Evolutionary conservation across 2,329 filamentous ascomycete species (phyloP).

Genomic region (Penicillium sp.): DNA sequence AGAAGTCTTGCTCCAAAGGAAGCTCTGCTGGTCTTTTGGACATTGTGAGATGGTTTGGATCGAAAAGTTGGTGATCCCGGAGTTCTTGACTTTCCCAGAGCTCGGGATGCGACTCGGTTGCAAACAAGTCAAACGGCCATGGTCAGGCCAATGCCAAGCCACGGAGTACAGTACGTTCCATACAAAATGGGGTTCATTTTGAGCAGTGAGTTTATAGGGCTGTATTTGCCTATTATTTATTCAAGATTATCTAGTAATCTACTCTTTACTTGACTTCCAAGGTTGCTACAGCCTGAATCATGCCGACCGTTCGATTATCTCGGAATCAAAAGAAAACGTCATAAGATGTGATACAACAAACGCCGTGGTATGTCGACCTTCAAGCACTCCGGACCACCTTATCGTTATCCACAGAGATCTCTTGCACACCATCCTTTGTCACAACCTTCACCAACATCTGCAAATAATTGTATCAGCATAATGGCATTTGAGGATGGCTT

Average conservation of each 20-base stretch:
- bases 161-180: neutral
- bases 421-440: conserved; percentile 87
- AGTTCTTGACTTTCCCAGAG: conserved; percentile 24
- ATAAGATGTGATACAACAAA: conserved; percentile 32
- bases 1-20: conserved; percentile 39
- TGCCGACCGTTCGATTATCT: conserved; percentile 27
- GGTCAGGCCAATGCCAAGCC: neutral
- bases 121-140: conserved; percentile 26
- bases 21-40: conserved; percentile 50
- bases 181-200: neutral
- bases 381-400: conserved; percentile 54
- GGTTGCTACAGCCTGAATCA: conserved; percentile 7
- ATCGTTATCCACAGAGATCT: conserved; percentile 82
- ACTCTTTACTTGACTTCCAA: conserved; percentile 4
- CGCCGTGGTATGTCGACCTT: conserved; percentile 31
- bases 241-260: neutral
- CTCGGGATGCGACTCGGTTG: conserved; percentile 17
- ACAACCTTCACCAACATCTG: conserved; percentile 75
- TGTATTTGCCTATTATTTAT: neutral
- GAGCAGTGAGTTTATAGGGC: neutral
- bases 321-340: conserved; percentile 34
- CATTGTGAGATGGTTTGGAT: conserved; percentile 36
- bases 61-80: conserved; percentile 11
- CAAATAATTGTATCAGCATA: conserved; percentile 18
- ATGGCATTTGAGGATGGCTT: neutral